Evolutionary conservation across 2,329 filamentous ascomycete genomes (phyloP).

Genomic region (Aspergillus puulaauensis): DNA sequence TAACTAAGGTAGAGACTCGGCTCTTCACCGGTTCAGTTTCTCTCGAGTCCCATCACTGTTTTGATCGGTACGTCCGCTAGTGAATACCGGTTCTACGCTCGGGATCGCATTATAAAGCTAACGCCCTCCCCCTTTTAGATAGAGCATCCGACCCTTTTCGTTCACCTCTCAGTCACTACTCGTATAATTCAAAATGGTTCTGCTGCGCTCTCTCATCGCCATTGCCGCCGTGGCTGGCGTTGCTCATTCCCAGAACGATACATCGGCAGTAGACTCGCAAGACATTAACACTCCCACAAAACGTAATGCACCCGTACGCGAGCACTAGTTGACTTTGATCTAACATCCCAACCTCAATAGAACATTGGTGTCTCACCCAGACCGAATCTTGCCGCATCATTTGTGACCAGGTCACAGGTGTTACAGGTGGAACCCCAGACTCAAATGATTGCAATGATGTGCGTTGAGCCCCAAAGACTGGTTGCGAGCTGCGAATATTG

Average conservation of each 20-base stretch:
- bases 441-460: conserved; percentile 44
- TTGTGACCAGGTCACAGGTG: conserved; percentile 42
- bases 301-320: conserved; percentile 26
- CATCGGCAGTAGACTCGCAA: conserved; percentile 34
- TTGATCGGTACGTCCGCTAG: background rate
- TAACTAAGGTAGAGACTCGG: background rate
- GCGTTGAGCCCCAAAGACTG: conserved; percentile 15
- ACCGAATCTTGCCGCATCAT: conserved; percentile 45
- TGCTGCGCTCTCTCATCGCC: conserved; percentile 30
- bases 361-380: conserved; percentile 45
- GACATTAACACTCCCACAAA: conserved; percentile 36
- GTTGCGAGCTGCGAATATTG: background rate
- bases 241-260: conserved; percentile 30
- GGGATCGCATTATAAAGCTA: background rate
- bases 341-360: conserved; percentile 24
- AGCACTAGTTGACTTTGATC: background rate
- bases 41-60: background rate
- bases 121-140: background rate
- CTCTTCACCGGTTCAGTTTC: background rate
- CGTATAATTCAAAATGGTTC: conserved; percentile 22
- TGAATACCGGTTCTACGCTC: background rate
- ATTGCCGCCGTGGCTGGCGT: conserved; percentile 32
- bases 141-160: background rate
- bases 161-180: conserved; percentile 5
- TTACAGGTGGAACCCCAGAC: conserved; percentile 29